Evolutionary conservation across 352 stramenopile species (phyloP).

Genomic region (Discostella stelligera): DNA sequence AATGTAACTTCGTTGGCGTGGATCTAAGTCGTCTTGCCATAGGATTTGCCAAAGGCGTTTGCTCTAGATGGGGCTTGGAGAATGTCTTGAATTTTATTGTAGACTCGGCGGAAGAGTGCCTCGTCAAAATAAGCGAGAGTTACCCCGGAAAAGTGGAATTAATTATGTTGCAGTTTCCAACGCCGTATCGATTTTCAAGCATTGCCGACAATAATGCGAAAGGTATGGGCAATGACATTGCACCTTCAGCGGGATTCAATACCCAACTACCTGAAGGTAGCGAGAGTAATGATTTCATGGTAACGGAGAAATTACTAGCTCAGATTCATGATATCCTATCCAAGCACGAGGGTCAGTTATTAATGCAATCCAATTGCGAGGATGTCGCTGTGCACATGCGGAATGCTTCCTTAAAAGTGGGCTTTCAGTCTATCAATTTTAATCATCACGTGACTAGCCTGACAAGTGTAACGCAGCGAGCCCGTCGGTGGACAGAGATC

Average conservation of each 20-base stretch:
- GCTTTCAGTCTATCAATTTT: conserved; percentile 37
- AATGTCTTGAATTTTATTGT: conserved; percentile 55
- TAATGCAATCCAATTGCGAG: conserved; percentile 78
- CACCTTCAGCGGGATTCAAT: conserved; percentile 49
- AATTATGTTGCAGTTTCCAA: conserved; percentile 74
- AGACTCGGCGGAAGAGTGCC: conserved; percentile 56
- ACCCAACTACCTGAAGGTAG: conserved; percentile 61
- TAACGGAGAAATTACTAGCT: conserved; percentile 60
- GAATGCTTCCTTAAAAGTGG: conserved; percentile 38
- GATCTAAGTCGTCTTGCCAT: conserved; percentile 66
- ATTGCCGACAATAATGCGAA: conserved; percentile 3
- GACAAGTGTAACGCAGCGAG: conserved; percentile 52
- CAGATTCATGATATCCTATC: conserved; percentile 31
- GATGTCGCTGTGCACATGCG: conserved; percentile 75
- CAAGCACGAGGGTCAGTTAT: conserved; percentile 42
- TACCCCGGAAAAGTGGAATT: conserved; percentile 66
- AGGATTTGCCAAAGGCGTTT: conserved; percentile 54
- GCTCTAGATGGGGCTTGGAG: conserved; percentile 50
- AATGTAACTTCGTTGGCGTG: conserved; percentile 74
- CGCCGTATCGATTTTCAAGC: conserved; percentile 56
- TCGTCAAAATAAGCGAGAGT: conserved; percentile 38
- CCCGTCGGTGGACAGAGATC: conserved; percentile 47
- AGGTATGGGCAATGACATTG: conserved; percentile 4
- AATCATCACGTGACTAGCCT: conserved; percentile 18
- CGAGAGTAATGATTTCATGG: conserved; percentile 66